These are phyloP conservation scores for Tricholoma matsutake DNA, from an alignment of 768 basidiomycete species.

Conservation along the genomic window DNA sequence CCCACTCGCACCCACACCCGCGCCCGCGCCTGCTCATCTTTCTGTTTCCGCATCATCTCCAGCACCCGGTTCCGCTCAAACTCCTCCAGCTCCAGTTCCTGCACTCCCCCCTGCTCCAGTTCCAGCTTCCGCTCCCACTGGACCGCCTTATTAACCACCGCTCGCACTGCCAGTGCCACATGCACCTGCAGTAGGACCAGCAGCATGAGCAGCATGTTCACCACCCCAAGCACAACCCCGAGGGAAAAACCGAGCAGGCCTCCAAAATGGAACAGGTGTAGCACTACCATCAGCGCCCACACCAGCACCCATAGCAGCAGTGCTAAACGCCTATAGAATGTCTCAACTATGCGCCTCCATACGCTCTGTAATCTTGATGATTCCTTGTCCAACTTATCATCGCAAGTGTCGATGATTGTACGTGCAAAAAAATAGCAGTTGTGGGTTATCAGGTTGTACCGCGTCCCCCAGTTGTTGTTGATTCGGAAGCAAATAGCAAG, in stretches of 20 bases:
- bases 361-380: background rate
- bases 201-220: background rate
- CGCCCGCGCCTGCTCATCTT: too few species aligned
- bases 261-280: background rate
- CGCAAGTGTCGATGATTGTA: background rate
- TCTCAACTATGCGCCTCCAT: background rate
- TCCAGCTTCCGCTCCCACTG: background rate
- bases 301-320: background rate
- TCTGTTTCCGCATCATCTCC: background rate
- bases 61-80: background rate
- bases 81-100: background rate
- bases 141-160: background rate
- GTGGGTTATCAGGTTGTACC: background rate
- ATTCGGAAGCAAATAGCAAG: background rate
- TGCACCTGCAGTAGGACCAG: background rate
- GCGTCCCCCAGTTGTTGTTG: background rate
- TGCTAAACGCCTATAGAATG: background rate
- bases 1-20: too few species aligned
- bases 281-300: background rate
- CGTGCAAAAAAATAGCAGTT: background rate
- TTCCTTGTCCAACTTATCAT: background rate
- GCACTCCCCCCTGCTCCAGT: background rate
- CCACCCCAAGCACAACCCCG: background rate
- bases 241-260: background rate
- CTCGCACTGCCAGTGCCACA: background rate